Conservation (phyloP, 192 early-diverging fungal genomes). For the Dimargaris cristalligena region DNA sequence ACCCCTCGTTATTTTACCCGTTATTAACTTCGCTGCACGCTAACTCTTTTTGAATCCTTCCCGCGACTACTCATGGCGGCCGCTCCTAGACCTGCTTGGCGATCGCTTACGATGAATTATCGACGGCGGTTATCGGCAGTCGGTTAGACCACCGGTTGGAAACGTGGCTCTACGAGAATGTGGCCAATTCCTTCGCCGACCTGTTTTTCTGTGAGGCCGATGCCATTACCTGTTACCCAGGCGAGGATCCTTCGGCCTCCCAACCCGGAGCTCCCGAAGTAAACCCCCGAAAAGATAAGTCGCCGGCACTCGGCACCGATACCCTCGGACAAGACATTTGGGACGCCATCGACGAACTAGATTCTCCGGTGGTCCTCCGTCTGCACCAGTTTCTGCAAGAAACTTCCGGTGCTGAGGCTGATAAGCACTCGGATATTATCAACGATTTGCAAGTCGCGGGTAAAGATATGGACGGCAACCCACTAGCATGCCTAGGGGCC, state of each 20-base stretch:
- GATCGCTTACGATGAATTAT: conserved; percentile 54
- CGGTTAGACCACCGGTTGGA: conserved; percentile 34
- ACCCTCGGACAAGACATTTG: neutral
- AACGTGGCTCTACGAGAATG: conserved; percentile 50
- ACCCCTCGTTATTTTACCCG: no score
- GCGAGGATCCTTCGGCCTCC: no score
- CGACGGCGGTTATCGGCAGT: conserved; percentile 36
- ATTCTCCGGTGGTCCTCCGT: conserved; percentile 1
- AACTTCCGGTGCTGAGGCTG: no score
- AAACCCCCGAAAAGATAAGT: neutral
- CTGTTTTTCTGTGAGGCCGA: conserved; percentile 32
- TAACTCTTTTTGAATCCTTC: no score
- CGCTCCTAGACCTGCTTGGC: conserved; percentile 50
- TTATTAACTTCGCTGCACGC: no score
- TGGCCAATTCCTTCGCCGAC: conserved; percentile 39
- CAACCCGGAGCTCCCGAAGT: no score
- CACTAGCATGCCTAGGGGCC: conserved; percentile 40
- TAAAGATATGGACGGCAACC: conserved; percentile 18
- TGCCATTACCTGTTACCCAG: conserved; percentile 13
- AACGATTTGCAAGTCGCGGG: neutral
- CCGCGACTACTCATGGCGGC: no score
- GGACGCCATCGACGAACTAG: neutral
- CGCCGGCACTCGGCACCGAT: neutral
- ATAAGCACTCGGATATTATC: conserved; percentile 10
- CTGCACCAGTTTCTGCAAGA: conserved; percentile 7